phyloP scores from a whole-genome alignment of 176 grass and related monocot genomes.

The Pontederia crassipes region DNA sequence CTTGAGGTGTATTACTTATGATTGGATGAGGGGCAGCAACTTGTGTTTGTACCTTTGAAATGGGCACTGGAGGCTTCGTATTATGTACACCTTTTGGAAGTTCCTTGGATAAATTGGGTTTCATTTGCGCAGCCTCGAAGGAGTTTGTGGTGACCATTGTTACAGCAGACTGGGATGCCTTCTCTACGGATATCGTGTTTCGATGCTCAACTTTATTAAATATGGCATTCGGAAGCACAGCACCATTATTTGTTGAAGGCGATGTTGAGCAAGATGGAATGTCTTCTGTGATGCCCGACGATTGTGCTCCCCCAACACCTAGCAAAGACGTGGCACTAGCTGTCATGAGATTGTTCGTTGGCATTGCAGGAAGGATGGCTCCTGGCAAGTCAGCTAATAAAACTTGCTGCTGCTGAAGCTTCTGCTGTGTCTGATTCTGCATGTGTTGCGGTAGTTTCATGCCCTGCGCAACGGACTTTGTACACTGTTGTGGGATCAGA shows the following conservation, averaged over 20 bases:
- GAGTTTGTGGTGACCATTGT: conserved; percentile 40
- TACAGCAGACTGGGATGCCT: conserved; percentile 27
- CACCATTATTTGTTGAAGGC: conserved; percentile 55
- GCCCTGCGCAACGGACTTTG: conserved; percentile 33
- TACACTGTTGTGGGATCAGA: conserved; percentile 34
- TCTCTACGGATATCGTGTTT: conserved; percentile 36
- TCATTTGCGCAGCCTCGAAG: conserved; percentile 34
- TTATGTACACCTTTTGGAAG: conserved; percentile 37
- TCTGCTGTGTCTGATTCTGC: conserved; percentile 43
- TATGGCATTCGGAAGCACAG: conserved; percentile 26
- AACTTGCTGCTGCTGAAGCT: conserved; percentile 52
- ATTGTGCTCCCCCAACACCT: conserved; percentile 34
- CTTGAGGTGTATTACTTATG: conserved; percentile 47
- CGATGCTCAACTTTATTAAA: conserved; percentile 43
- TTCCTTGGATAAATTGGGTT: conserved; percentile 32
- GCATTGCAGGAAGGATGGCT: conserved; percentile 26
- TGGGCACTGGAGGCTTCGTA: conserved; percentile 39
- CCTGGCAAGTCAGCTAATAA: conserved; percentile 30
- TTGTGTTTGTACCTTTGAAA: conserved; percentile 42
- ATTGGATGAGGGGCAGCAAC: conserved; percentile 36
- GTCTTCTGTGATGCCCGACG: conserved; percentile 73
- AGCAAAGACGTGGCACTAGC: conserved; percentile 36
- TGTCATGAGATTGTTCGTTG: conserved; percentile 26
- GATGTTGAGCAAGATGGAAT: conserved; percentile 81
- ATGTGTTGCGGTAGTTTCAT: conserved; percentile 9